Conservation (phyloP, 306 rosid species). For the Prunus dulcis region DNA sequence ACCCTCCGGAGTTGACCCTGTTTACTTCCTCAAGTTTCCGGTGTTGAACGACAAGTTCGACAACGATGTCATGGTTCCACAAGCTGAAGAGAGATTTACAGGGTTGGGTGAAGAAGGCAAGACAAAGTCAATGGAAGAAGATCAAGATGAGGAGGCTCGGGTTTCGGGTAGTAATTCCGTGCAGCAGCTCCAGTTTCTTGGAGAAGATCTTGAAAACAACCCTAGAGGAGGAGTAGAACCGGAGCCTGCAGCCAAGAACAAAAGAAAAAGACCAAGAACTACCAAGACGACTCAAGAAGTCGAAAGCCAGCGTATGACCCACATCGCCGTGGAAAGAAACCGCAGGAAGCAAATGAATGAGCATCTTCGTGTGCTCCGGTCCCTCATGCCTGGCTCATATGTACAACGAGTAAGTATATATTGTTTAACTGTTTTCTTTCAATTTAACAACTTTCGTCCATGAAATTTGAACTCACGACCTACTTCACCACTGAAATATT, state of each 20-base stretch:
- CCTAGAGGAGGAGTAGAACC: conserved; percentile 7
- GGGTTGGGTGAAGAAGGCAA: conserved; percentile 17
- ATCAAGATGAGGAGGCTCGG: conserved; percentile 35
- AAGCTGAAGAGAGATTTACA: conserved; percentile 36
- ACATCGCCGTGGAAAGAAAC: conserved; percentile 86
- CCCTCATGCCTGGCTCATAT: conserved; percentile 97
- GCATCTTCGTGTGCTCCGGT: conserved; percentile 86
- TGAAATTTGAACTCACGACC: no score
- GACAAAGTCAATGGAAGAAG: conserved; percentile 18
- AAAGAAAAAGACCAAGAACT: conserved; percentile 70
- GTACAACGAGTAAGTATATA: conserved; percentile 69
- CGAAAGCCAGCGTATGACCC: conserved; percentile 95
- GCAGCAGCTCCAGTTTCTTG: conserved; percentile 45
- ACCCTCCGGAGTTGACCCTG: conserved; percentile 56
- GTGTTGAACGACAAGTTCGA: conserved; percentile 59
- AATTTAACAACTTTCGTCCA: no score
- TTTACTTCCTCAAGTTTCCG: conserved; percentile 85
- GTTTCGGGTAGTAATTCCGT: conserved; percentile 41
- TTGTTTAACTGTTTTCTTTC: no score
- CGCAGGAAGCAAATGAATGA: conserved; percentile 96
- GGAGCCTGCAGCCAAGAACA: conserved; percentile 41
- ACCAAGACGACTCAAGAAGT: conserved; percentile 81
- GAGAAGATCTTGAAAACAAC: conserved; percentile 33
- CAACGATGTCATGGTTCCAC: conserved; percentile 26
- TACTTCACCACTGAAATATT: no score